Evolutionary conservation across 176 grass and related monocot genomes (phyloP), one percentile per base, ranked within the genome.

Genomic region (Bothriochloa decipiens): DNA sequence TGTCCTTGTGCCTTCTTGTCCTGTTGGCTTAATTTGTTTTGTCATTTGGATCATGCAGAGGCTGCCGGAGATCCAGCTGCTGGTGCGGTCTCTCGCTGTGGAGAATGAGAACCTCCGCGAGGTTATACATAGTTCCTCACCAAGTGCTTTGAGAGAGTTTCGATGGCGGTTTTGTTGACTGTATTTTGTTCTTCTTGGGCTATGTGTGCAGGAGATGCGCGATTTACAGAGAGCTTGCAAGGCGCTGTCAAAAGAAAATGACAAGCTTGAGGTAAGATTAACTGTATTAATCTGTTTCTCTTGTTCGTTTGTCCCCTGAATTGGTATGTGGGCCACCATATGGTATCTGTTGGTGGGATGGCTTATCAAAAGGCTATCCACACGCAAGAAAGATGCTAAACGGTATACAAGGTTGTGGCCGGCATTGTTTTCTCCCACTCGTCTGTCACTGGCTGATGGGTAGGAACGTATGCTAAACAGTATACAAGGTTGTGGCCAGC

Each of bases 51-150:
- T 75, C 36, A 7, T 84, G 85, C 88, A 93, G 91, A 88, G 82
- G 68, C 85, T 90, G 5, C 91, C 84, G 20, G 91, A 93, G 67
- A 81, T 93, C 62, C 88, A 93, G 85, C 78, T 82, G 78, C 61
- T 90, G 33, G 85, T 90, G 50, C 78, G 88, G 41, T 87, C 85
- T 33, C 91, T 93, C 7, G 35, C 79, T 2, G 78, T 71, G 45
- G 91, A 93, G 78, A 93, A 85, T 15, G 69, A 85, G 40, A 76
- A 52, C 58, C 85, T 93, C 16, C 85, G 33, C 3, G 69, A 93
- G 91, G 91, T 93, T 20, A 77, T 8, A 46, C 13, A 16, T 40
- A 0, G 11, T 78, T 20, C 6, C 0, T 55, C 18, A 61, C 0
- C 18, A 2, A 12, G 47, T 68, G 6, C 39, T 47, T 41, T 37